Evolutionary conservation across 2,329 filamentous ascomycete genomes (phyloP).

Genomic region (Monosporascus sp.): DNA sequence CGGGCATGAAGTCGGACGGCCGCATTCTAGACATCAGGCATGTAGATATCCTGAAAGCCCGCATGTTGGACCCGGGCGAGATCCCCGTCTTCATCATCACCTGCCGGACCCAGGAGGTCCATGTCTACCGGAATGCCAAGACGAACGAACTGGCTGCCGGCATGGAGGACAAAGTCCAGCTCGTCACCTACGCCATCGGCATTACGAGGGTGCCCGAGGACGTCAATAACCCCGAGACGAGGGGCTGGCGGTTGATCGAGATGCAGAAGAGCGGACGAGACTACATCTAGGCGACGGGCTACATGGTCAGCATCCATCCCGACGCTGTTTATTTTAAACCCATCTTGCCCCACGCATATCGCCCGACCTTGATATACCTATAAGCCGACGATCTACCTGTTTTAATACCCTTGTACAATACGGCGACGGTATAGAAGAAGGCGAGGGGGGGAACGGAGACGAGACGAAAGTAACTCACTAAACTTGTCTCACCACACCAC

Average conservation of each 20-base stretch:
- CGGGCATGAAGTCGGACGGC: constrained; percentile 89
- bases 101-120: constrained; percentile 93
- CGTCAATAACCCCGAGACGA: constrained; percentile 92
- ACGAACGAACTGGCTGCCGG: constrained; percentile 83
- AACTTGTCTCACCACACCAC: too few species aligned
- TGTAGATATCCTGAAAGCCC: constrained; percentile 79
- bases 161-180: constrained; percentile 98
- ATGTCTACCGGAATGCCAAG: constrained; percentile 93
- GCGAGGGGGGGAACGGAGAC: too few species aligned
- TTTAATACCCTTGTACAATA: too few species aligned
- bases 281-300: constrained; percentile 48
- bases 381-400: too few species aligned
- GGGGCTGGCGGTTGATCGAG: constrained; percentile 96
- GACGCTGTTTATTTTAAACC: too few species aligned
- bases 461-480: too few species aligned
- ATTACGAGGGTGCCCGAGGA: constrained; percentile 92
- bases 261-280: constrained; percentile 97
- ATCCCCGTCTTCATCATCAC: constrained; percentile 96
- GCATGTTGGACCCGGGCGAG: constrained; percentile 79
- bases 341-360: too few species aligned
- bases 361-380: too few species aligned
- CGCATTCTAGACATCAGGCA: constrained; percentile 92
- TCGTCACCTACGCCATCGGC: constrained; percentile 96
- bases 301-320: too few species aligned
- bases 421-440: too few species aligned